A percentile compares a stretch with the other conserved stretches of the same genome.
These are phyloP conservation scores for Adiantum capillusveneris DNA, from an alignment of 75 land plant species.

Conservation along the genomic window DNA sequence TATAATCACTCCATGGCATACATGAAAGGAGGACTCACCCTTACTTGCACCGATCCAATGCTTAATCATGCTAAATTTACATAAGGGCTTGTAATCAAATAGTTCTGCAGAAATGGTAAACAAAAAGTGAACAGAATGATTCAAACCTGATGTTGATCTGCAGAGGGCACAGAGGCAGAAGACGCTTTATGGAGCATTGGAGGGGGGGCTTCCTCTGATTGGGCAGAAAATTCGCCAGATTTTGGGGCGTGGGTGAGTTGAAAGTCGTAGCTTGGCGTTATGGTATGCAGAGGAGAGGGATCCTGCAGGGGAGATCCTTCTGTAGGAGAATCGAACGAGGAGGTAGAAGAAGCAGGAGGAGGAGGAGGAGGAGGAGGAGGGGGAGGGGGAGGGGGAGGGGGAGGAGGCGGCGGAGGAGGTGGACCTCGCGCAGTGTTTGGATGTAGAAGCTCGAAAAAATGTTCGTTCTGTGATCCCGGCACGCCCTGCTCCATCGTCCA, in stretches of 20 bases:
- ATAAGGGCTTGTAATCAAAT: no score
- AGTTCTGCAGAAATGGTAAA: no score
- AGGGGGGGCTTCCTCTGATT: neutral
- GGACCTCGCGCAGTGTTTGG: neutral
- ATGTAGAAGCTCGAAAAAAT: constrained; percentile 24
- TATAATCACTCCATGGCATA: no score
- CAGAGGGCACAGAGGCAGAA: no score
- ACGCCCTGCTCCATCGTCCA: neutral
- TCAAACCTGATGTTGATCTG: no score
- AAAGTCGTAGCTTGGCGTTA: constrained; percentile 25
- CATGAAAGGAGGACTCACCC: no score
- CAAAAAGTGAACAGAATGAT: no score
- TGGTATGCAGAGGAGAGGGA: constrained; percentile 13
- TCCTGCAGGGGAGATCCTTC: constrained; percentile 3
- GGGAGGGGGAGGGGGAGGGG: no score
- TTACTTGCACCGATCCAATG: no score
- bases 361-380: neutral
- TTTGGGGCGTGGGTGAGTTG: constrained; percentile 8
- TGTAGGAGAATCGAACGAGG: neutral
- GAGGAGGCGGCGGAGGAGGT: neutral
- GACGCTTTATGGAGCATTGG: neutral
- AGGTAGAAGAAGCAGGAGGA: no score
- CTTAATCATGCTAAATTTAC: no score
- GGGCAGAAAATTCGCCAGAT: neutral
- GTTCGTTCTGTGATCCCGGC: constrained; percentile 20